These are phyloP conservation scores for Epichloe uncinata DNA, from an alignment of 2,329 filamentous ascomycete genomes.

Conservation along the genomic window DNA sequence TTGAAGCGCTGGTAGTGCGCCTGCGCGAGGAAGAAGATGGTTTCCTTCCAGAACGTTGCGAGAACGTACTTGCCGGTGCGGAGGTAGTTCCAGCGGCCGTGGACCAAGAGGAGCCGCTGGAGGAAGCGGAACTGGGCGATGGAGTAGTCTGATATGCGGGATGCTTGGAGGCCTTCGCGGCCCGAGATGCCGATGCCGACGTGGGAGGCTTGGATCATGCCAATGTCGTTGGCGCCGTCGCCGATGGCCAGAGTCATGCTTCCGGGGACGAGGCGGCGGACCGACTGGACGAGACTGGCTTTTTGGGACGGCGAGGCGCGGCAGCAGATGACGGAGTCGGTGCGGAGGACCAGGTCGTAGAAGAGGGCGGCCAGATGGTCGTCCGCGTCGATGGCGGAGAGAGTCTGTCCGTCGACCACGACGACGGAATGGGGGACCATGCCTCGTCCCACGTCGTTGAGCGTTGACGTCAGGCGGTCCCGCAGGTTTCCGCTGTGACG, in stretches of 20 bases:
- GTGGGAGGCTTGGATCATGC: conserved; percentile 86
- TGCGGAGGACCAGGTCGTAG: conserved; percentile 66
- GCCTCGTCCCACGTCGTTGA: conserved; percentile 54
- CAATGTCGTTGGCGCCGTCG: conserved; percentile 86
- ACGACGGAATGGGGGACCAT: conserved; percentile 72
- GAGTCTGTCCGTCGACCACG: conserved; percentile 69
- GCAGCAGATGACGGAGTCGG: conserved; percentile 80
- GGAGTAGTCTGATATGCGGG: conserved; percentile 73
- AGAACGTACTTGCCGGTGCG: conserved; percentile 74
- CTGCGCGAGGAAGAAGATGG: conserved; percentile 70
- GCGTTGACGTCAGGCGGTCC: conserved; percentile 50
- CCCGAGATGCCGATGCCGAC: conserved; percentile 82
- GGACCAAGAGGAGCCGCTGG: conserved; percentile 63
- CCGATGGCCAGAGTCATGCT: conserved; percentile 76
- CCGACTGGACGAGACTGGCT: conserved; percentile 63
- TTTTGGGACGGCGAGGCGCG: conserved; percentile 78
- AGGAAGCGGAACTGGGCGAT: conserved; percentile 82
- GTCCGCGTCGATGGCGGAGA: conserved; percentile 58
- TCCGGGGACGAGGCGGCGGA: conserved; percentile 58
- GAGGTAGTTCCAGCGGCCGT: conserved; percentile 77
- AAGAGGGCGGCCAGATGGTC: conserved; percentile 52
- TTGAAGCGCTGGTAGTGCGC: conserved; percentile 68
- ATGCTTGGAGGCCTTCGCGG: conserved; percentile 74
- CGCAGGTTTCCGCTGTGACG: conserved; percentile 48
- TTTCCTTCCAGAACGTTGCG: conserved; percentile 75